Conservation (phyloP, 345 rosid species). For the Viola odorata region DNA sequence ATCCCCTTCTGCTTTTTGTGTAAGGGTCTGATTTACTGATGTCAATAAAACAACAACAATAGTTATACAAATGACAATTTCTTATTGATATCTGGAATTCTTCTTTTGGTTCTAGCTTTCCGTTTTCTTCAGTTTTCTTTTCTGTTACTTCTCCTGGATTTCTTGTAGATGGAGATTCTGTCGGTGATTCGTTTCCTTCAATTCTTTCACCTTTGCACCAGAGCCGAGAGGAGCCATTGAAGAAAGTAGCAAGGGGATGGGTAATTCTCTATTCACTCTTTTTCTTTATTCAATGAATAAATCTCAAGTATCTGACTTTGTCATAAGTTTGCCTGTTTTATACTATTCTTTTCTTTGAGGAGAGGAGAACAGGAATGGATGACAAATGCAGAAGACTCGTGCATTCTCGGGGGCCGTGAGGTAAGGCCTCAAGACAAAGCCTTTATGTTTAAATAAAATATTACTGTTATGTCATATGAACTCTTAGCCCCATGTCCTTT, state of each 20-base stretch:
- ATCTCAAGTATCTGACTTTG: neutral
- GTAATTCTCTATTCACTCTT: neutral
- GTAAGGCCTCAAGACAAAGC: neutral
- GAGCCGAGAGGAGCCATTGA: neutral
- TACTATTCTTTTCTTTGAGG: neutral
- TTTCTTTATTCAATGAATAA: neutral
- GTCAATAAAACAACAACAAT: conserved; percentile 22
- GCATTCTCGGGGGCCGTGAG: conserved; percentile 19
- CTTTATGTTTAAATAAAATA: neutral
- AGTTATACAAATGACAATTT: neutral
- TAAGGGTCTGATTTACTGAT: conserved; percentile 38
- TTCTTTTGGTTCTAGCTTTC: neutral
- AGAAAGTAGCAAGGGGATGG: neutral
- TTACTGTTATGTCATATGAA: neutral
- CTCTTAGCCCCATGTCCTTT: neutral
- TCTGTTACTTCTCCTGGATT: no score
- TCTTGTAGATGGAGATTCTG: no score
- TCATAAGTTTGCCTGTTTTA: neutral
- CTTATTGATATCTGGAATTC: neutral
- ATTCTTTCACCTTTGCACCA: neutral
- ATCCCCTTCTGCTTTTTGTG: conserved; percentile 45
- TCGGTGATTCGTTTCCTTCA: no score
- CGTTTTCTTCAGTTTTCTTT: neutral
- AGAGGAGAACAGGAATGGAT: conserved; percentile 12
- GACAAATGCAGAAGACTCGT: conserved; percentile 23